Percentiles rank a stretch among this genome's conserved stretches.
Conservation (phyloP, 805 yeast species). For the Starmerella riodocensis region DNA sequence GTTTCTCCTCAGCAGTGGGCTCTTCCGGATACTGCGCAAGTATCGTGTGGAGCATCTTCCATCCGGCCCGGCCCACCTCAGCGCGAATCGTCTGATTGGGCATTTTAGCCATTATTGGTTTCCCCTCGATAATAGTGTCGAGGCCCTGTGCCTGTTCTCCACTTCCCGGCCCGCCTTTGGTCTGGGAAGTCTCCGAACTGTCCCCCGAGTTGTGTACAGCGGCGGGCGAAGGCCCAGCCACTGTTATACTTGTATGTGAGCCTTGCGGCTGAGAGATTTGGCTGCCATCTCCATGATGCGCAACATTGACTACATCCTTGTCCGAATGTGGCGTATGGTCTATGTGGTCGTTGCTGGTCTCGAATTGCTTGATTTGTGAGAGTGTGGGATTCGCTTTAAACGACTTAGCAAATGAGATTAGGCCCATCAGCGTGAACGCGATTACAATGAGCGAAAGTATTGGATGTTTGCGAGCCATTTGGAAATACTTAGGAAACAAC, state of each 20-base stretch:
- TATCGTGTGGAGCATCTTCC: slow-evolving; percentile 86
- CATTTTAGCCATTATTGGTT: slow-evolving; percentile 86
- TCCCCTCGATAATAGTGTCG: slow-evolving; percentile 20
- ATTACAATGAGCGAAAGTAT: background rate
- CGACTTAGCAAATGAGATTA: slow-evolving; percentile 6
- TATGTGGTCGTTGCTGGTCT: background rate
- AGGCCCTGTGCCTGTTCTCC: background rate
- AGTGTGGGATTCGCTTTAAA: slow-evolving; percentile 9
- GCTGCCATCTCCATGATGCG: background rate
- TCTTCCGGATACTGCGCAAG: slow-evolving; percentile 81
- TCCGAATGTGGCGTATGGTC: background rate
- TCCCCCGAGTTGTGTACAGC: background rate
- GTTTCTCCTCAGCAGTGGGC: slow-evolving; percentile 52
- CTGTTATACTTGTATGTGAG: no score
- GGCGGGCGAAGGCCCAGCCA: no score
- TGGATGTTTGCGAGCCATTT: slow-evolving; percentile 3
- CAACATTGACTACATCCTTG: background rate
- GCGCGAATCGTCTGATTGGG: slow-evolving; percentile 70
- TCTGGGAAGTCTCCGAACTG: background rate
- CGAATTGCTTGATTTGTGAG: slow-evolving; percentile 4
- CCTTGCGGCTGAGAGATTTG: background rate
- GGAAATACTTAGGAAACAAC: slow-evolving; percentile 25
- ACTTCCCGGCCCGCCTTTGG: background rate
- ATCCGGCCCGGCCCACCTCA: slow-evolving; percentile 78
- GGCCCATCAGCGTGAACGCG: slow-evolving; percentile 1